Conservation (phyloP, 805 yeast genomes). For the Pichia ethanolica region DNA sequence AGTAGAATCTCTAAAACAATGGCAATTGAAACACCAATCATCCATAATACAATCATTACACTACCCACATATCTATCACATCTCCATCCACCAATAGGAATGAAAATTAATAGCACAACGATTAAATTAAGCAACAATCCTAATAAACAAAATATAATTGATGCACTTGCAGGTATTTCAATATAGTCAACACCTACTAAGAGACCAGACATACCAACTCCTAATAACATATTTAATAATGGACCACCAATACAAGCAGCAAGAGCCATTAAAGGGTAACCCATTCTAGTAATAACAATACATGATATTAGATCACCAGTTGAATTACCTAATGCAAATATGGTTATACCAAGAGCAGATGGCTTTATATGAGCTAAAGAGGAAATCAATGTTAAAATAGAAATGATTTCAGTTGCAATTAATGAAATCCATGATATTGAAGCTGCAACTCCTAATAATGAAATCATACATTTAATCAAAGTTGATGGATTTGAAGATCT, state of each 20-base stretch:
- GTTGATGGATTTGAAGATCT: constrained; percentile 16
- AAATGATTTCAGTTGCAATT: constrained; percentile 65
- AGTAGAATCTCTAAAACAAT: constrained; percentile 20
- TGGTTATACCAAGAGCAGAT: constrained; percentile 76
- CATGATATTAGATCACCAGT: constrained; percentile 85
- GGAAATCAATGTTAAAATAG: constrained; percentile 53
- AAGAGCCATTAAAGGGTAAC: constrained; percentile 84
- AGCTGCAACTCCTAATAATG: constrained; percentile 55
- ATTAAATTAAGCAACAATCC: constrained; percentile 33
- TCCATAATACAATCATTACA: constrained; percentile 35
- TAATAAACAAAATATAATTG: constrained; percentile 35
- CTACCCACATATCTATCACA: constrained; percentile 34
- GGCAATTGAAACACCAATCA: constrained; percentile 30
- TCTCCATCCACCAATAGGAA: constrained; percentile 37
- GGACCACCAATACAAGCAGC: constrained; percentile 97
- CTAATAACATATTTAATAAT: constrained; percentile 64
- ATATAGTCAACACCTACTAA: constrained; percentile 28
- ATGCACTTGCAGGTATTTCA: constrained; percentile 27
- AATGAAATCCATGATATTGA: constrained; percentile 64
- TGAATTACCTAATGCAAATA: constrained; percentile 90
- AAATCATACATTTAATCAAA: constrained; percentile 18
- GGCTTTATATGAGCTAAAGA: constrained; percentile 57
- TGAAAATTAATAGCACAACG: constrained; percentile 28
- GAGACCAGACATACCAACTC: constrained; percentile 72
- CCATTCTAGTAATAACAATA: constrained; percentile 69